Conservation (phyloP, 1,139 yeast genomes). For the Diutina mesorugosa region DNA sequence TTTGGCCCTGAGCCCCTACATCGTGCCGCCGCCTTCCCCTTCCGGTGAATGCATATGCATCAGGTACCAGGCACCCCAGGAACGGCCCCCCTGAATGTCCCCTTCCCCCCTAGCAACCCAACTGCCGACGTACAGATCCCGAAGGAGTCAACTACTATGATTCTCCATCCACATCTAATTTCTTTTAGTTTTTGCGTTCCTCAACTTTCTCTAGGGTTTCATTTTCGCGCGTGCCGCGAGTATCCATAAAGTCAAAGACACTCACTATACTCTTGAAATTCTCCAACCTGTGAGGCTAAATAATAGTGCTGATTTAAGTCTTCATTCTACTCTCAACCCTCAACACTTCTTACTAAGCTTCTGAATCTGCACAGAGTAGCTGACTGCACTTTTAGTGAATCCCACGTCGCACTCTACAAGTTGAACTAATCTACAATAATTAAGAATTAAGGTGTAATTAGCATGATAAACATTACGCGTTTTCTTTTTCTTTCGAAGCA, state of each 20-base stretch:
- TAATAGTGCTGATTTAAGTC: no score
- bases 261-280: no score
- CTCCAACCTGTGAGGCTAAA: no score
- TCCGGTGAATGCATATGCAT: not conserved
- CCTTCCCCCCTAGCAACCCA: not conserved
- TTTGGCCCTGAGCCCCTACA: not conserved
- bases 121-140: not conserved
- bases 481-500: not conserved
- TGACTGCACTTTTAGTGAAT: no score
- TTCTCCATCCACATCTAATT: not conserved
- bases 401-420: no score
- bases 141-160: not conserved
- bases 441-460: not conserved
- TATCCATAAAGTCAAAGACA: no score
- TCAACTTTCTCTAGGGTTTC: no score
- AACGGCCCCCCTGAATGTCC: not conserved
- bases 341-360: no score
- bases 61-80: not conserved
- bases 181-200: not conserved
- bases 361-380: no score
- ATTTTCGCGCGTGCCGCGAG: no score
- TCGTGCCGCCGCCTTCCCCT: not conserved
- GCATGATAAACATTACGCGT: not conserved
- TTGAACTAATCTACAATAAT: no score
- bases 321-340: no score